Conservation (phyloP, 2,329 filamentous ascomycete genomes). For the Arthroderma sp. region DNA sequence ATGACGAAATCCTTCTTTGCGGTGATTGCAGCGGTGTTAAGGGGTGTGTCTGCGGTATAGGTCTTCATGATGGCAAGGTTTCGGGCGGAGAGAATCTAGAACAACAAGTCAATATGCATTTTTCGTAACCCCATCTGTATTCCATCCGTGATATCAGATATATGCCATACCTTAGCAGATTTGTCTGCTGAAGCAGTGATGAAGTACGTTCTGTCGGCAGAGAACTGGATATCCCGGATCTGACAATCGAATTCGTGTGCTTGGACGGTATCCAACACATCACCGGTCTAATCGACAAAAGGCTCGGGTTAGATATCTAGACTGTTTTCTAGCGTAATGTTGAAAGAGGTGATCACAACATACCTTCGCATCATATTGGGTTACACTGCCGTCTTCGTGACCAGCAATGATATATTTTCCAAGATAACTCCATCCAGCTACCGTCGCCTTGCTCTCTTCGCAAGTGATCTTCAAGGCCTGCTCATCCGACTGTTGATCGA, state of each 20-base stretch:
- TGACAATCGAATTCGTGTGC: constrained; percentile 71
- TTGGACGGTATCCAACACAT: constrained; percentile 65
- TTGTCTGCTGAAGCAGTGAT: constrained; percentile 98
- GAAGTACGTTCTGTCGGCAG: constrained; percentile 87
- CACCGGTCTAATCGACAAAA: constrained; percentile 48
- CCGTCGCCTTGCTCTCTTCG: constrained; percentile 91
- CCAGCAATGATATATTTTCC: constrained; percentile 94
- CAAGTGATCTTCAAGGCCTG: constrained; percentile 77
- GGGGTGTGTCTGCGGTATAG: constrained; percentile 79
- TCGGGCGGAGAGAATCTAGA: constrained; percentile 63
- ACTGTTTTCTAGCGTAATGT: neutral
- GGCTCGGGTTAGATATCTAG: constrained; percentile 1
- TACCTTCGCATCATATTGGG: constrained; percentile 82
- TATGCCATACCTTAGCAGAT: constrained; percentile 59
- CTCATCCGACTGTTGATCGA: constrained; percentile 71
- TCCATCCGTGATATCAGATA: too few relatives aligned
- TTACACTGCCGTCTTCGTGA: constrained; percentile 90
- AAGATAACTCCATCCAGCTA: constrained; percentile 91
- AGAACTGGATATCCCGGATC: constrained; percentile 93
- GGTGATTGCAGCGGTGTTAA: constrained; percentile 91
- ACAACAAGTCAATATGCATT: constrained; percentile 2
- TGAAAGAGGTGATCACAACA: constrained; percentile 8
- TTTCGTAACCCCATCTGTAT: too few relatives aligned
- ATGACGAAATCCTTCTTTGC: constrained; percentile 96
- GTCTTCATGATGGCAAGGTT: constrained; percentile 89